Base-by-base conservation (phyloP, 2,329 filamentous ascomycete genomes). In the Penicillium concentricum region DNA sequence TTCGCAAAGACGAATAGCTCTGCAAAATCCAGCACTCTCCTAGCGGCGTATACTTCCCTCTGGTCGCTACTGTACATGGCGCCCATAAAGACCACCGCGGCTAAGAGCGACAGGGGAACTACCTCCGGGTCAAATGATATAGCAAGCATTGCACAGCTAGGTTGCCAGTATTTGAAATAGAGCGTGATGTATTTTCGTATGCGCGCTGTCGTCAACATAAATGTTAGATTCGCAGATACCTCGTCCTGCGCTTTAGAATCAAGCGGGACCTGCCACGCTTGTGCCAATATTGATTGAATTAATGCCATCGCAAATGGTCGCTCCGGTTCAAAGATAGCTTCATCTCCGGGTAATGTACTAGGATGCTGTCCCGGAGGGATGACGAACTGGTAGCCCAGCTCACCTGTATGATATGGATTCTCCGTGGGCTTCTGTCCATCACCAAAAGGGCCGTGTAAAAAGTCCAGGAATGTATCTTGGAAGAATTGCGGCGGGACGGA, bases 101-200 rank as follows among this genome's bases (percentile, higher is more conserved):
- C 68, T 5, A 81, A 65, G 6, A 81, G 63, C 1, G 73, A 69
- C 30, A 74, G 58, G 2, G 75, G 65, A 4, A 70, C 69, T 2
- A 67, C 67, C 15, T 76, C 70, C 2, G 73, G 67, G 53, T 76
- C 68, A 51, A 80, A 80, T 0, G 76, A 72, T 5, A 64, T 59
- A 59, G 80, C 77, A 5, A 81, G 62, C 28, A 81, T 74, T 0
- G 76, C 65, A 53, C 74, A 77, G 53, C 76, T 78, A 3, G 72
- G 72, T 34, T 81, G 77, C 73, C 78, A 80, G 55, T 73, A 74
- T 37, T 73, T 72, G 54, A 79, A 79, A 52, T 78, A 81, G 3
- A 78, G 64, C 2, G 66, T 63, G 4, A 77, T 62, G 52, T 76
- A 78, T 56, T 74, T 78, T 15, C 70, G 70, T 32, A 79, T 77